These are phyloP conservation scores for Umbelopsis sp. DNA, from an alignment of 371 early-diverging fungal species.

Conservation along the genomic window DNA sequence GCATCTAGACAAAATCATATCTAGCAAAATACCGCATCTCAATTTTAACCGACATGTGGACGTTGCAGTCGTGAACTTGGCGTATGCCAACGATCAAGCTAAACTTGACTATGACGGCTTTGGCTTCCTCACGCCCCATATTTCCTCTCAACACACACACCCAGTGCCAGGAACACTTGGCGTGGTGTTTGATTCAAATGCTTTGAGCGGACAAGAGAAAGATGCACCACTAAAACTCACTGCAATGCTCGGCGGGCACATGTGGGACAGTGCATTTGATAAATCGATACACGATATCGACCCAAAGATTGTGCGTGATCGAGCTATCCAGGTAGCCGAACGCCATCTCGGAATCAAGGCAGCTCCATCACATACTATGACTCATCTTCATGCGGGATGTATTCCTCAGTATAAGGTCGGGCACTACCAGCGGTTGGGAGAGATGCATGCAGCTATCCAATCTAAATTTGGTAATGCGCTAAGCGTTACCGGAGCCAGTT, in stretches of 20 bases:
- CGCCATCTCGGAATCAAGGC: slow-evolving; percentile 59
- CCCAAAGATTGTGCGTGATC: slow-evolving; percentile 29
- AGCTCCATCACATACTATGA: slow-evolving; percentile 56
- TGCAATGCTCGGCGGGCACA: slow-evolving; percentile 91
- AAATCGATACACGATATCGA: slow-evolving; percentile 34
- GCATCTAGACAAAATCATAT: slow-evolving; percentile 41
- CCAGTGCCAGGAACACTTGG: slow-evolving; percentile 73
- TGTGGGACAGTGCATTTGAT: slow-evolving; percentile 60
- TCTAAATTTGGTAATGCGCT: slow-evolving; percentile 55
- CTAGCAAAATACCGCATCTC: slow-evolving; percentile 39
- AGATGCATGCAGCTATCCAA: slow-evolving; percentile 56
- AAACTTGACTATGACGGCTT: slow-evolving; percentile 75
- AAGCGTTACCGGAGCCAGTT: slow-evolving; percentile 81
- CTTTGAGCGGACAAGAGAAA: slow-evolving; percentile 72
- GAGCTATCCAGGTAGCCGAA: slow-evolving; percentile 46
- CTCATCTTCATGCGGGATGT: slow-evolving; percentile 73
- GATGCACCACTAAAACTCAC: slow-evolving; percentile 67
- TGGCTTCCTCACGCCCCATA: slow-evolving; percentile 87
- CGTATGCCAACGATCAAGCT: slow-evolving; percentile 52
- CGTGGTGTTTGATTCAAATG: slow-evolving; percentile 89
- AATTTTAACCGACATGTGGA: slow-evolving; percentile 69
- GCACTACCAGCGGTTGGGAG: slow-evolving; percentile 67
- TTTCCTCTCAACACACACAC: slow-evolving; percentile 39
- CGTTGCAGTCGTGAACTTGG: slow-evolving; percentile 90
- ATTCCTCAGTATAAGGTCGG: slow-evolving; percentile 92